phyloP scores from a whole-genome alignment of 768 basidiomycete genomes.

The Russula griseocarnosa region DNA sequence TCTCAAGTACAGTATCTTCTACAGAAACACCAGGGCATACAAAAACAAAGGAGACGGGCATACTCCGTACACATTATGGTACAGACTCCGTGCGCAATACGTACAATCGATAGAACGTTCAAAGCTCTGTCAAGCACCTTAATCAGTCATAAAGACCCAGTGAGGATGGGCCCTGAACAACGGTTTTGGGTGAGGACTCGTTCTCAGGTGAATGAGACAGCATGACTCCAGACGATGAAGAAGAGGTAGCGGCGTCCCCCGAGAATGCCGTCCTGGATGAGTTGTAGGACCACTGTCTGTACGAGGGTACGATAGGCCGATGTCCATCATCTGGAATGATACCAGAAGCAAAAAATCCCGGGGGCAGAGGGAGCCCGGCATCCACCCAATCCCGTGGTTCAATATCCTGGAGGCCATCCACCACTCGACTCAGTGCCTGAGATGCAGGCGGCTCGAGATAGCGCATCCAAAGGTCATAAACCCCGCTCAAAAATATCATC shows the following conservation, averaged over 20 bases:
- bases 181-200: not conserved
- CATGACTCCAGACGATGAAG: not conserved
- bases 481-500: not conserved
- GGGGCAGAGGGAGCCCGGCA: not conserved
- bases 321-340: not conserved
- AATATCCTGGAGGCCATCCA: not conserved
- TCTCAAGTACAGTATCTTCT: not conserved
- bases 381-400: not conserved
- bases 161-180: not conserved
- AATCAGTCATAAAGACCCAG: not conserved
- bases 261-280: not conserved
- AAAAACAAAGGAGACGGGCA: not conserved
- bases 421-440: not conserved
- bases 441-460: not conserved
- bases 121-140: not conserved
- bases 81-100: not conserved
- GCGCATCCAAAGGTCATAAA: not conserved
- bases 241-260: not conserved
- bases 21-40: not conserved
- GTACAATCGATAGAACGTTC: not conserved
- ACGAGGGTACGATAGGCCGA: not conserved
- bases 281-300: constrained; percentile 1
- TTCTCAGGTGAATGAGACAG: too few species aligned
- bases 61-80: not conserved
- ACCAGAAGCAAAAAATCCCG: not conserved